phyloP scores from a whole-genome alignment of 371 early-diverging fungal genomes.

The Vairimorpha apis region DNA sequence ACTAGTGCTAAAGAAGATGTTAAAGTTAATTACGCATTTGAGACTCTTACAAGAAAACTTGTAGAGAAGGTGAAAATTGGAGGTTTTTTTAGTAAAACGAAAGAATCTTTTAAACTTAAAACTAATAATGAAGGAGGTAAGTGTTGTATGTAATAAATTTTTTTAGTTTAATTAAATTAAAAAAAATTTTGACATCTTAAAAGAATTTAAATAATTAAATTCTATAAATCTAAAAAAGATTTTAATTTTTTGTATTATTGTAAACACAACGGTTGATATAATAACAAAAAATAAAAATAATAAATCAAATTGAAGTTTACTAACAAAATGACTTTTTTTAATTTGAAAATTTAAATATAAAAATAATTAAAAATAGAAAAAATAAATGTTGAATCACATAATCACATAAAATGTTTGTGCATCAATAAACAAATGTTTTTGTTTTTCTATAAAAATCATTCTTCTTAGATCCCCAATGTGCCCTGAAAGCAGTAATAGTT shows the following conservation, averaged over 20 bases:
- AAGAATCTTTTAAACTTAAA: neutral
- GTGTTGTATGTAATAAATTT: conserved; percentile 15
- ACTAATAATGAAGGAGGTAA: neutral
- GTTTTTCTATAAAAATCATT: conserved; percentile 6
- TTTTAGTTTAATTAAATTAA: neutral
- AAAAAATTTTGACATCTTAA: neutral
- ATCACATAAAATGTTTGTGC: neutral
- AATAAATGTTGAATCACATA: neutral
- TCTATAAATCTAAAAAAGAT: neutral
- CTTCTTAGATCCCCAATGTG: neutral
- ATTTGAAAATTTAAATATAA: no score
- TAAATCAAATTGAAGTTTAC: no score
- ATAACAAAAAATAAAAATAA: no score
- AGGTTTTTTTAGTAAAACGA: conserved; percentile 10
- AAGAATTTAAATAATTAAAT: no score
- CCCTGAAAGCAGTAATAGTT: conserved; percentile 4
- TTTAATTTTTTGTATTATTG: no score
- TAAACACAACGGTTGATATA: no score
- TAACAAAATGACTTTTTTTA: no score
- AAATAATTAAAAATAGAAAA: no score
- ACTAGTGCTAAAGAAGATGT: conserved; percentile 59
- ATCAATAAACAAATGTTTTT: conserved; percentile 1
- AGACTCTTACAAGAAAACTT: conserved; percentile 31
- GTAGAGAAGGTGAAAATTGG: conserved; percentile 26
- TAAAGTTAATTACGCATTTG: conserved; percentile 45